Percentiles rank a stretch among this genome's conserved stretches.
Conservation (phyloP, 148 eudicot genomes). For the Polygonum maritimum region DNA sequence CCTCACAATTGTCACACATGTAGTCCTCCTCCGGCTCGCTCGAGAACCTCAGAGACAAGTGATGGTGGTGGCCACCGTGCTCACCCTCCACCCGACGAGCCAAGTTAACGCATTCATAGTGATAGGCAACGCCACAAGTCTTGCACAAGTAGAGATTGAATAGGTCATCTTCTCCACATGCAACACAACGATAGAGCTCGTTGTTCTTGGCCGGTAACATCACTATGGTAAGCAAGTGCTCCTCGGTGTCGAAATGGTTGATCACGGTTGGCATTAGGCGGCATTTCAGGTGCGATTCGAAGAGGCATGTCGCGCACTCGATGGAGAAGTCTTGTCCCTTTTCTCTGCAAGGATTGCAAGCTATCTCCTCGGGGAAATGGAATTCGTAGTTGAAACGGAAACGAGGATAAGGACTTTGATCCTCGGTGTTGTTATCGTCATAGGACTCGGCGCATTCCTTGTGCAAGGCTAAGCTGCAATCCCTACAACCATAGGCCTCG, state of each 20-base stretch:
- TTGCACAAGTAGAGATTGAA: neutral
- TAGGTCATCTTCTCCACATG: neutral
- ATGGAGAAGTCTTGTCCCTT: neutral
- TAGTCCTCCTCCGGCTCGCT: neutral
- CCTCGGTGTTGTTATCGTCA: neutral
- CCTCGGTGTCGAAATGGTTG: neutral
- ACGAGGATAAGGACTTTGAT: neutral
- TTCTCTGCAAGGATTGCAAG: neutral
- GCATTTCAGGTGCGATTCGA: neutral
- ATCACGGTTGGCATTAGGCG: neutral
- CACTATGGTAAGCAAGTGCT: neutral
- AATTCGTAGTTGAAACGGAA: neutral
- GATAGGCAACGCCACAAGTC: neutral
- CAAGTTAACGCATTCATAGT: neutral
- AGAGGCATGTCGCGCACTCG: neutral
- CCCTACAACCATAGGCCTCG: neutral
- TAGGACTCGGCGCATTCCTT: neutral
- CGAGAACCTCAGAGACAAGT: neutral
- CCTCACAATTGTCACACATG: neutral
- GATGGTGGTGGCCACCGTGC: neutral
- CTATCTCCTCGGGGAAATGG: neutral
- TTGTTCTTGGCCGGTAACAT: neutral
- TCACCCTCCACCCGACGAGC: neutral
- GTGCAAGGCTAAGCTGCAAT: neutral
- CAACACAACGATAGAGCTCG: neutral